Base-by-base conservation (phyloP, 164 flowering plant species). In the Hamamelis virginiana region DNA sequence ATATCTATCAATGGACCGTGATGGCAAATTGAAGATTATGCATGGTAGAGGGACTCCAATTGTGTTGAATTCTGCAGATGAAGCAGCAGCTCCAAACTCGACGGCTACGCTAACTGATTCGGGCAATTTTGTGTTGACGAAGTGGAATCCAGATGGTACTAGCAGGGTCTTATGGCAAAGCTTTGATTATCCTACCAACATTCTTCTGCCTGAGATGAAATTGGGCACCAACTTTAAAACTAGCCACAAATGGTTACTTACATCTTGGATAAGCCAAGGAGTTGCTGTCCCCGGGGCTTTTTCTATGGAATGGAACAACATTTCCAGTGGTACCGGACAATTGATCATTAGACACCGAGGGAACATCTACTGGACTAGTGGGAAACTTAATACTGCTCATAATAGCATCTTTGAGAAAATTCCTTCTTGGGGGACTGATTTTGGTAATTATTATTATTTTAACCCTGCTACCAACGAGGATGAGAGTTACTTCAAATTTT, bases 291-390 rank as follows among this genome's bases (percentile, higher is more conserved):
- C 59, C 62, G n/a, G n/a, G n/a, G n/a, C n/a, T n/a, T n/a, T n/a
- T n/a, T n/a, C n/a, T 11, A 28, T 68, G 3, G 60, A 59, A 22
- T 41, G 50, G 66, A 47, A 62, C 12, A 15, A 16, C n/a, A 15
- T n/a, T 15, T 8, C 6, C n/a, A 1, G 51, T 47, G 45, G 22
- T 15, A 13, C 21, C 1, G 12, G 26, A 14, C 33, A 62, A 19
- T n/a, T n/a, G n/a, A n/a, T n/a, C n/a, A n/a, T n/a, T n/a, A n/a
- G n/a, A n/a, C n/a, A n/a, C n/a, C 65, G 71, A 11, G 71, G 65
- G 11, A 26, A 59, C 16, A 19, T 69, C 5, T 59, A 59, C 18
- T 69, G 71, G 71, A 69, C 59, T 19, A 69, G 71, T 38, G 71
- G 65, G 1, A 10, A 18, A 8, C 33, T 47, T 27, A 46, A 59